phyloP scores from a whole-genome alignment of 805 yeast species.

The Candida pseudofarinosa region DNA sequence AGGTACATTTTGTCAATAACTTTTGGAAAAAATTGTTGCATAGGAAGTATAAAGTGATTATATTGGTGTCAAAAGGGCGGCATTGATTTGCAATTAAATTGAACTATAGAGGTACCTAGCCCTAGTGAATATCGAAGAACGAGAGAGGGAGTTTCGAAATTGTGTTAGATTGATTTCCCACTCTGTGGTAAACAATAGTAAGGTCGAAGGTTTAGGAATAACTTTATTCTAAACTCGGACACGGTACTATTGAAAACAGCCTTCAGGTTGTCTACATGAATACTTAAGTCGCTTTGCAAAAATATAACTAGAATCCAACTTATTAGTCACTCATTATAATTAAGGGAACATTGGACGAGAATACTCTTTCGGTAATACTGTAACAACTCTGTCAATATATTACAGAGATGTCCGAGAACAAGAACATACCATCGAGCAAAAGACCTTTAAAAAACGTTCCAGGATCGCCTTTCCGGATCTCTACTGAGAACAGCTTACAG shows the following conservation, averaged over 20 bases:
- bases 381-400: not conserved
- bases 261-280: not conserved
- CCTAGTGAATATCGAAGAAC: not conserved
- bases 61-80: not conserved
- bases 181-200: not conserved
- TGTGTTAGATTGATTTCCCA: not conserved
- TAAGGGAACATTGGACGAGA: not conserved
- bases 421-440: slow-evolving; percentile 7
- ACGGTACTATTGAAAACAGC: not conserved
- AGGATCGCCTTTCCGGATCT: slow-evolving; percentile 5
- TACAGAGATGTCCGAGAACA: slow-evolving; percentile 6
- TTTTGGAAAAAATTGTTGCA: not conserved
- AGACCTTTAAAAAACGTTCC: slow-evolving; percentile 5
- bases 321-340: slow-evolving; percentile 12
- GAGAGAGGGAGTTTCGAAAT: not conserved
- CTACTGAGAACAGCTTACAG: not conserved
- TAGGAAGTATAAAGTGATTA: not conserved
- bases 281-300: slow-evolving; percentile 1
- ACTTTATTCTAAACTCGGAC: not conserved
- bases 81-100: not conserved
- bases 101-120: not conserved
- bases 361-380: not conserved
- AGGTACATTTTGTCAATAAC: too few relatives aligned
- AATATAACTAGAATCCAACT: slow-evolving; percentile 11
- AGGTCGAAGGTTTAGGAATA: not conserved